Conservation (phyloP, 192 early-diverging fungal genomes). For the Chytriomyces confervae region DNA sequence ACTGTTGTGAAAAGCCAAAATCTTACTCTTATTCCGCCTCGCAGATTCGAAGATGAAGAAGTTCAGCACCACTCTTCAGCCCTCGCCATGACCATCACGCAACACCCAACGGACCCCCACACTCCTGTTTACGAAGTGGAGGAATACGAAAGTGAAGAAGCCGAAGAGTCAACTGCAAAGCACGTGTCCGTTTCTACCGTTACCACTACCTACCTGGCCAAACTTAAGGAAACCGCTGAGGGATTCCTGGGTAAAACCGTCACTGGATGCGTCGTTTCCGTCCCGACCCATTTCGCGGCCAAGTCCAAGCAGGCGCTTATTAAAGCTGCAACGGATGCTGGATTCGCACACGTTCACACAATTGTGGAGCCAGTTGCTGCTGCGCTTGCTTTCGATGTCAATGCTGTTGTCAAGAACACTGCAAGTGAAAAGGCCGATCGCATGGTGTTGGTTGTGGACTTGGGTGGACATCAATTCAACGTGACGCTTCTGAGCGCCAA, state of each 20-base stretch:
- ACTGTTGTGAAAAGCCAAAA: not conserved
- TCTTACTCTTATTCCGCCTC: not conserved
- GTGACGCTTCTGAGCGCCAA: constrained; percentile 77
- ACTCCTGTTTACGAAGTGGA: constrained; percentile 52
- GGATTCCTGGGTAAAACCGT: constrained; percentile 81
- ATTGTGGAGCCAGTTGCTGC: constrained; percentile 91
- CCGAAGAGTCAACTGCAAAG: constrained; percentile 49
- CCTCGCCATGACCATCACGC: constrained; percentile 47
- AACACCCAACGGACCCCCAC: constrained; percentile 39
- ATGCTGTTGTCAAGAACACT: constrained; percentile 34
- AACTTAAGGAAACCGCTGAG: constrained; percentile 88
- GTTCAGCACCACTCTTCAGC: constrained; percentile 38
- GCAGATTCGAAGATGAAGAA: constrained; percentile 52
- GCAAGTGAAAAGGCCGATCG: constrained; percentile 66
- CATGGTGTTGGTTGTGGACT: constrained; percentile 83
- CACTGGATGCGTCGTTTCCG: constrained; percentile 81
- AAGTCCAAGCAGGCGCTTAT: constrained; percentile 72
- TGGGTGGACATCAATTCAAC: constrained; percentile 86
- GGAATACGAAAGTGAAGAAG: constrained; percentile 62
- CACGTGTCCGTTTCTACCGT: constrained; percentile 75
- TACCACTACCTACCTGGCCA: constrained; percentile 77
- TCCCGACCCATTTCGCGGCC: constrained; percentile 84
- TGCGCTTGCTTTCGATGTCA: constrained; percentile 80
- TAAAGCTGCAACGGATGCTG: constrained; percentile 73
- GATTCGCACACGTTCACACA: constrained; percentile 79